phyloP scores from a whole-genome alignment of 2,329 filamentous ascomycete species.

The Cordyceps javanica region DNA sequence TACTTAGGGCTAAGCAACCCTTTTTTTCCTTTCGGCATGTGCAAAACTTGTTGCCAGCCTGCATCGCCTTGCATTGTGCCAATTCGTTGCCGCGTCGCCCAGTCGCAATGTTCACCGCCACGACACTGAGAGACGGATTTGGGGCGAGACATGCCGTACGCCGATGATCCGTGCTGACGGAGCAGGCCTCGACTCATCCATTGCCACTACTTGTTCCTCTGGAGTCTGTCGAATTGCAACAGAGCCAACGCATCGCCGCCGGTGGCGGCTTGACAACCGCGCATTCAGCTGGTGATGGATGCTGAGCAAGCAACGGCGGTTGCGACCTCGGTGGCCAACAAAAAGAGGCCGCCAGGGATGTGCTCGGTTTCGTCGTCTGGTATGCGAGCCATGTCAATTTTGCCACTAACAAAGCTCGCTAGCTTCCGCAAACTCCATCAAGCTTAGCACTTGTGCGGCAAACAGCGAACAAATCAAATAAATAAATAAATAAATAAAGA shows the following conservation, averaged over 20 bases:
- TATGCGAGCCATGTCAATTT: no score
- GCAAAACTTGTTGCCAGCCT: not conserved
- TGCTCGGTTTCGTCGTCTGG: not conserved
- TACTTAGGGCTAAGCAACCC: not conserved
- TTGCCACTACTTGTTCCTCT: not conserved
- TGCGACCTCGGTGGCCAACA: no score
- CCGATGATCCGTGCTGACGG: not conserved
- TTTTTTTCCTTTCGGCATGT: not conserved
- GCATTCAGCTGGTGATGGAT: not conserved
- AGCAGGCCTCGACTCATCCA: not conserved
- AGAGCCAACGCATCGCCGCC: not conserved
- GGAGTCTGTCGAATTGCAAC: not conserved
- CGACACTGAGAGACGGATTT: not conserved
- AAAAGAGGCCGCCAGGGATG: slow-evolving; percentile 3
- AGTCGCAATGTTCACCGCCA: not conserved
- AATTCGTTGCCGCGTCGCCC: not conserved
- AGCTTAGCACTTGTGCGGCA: no score
- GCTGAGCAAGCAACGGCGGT: not conserved
- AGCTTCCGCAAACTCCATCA: no score
- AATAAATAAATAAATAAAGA: no score
- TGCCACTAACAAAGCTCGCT: no score
- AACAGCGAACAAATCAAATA: no score
- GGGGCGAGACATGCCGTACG: not conserved
- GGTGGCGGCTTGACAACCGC: not conserved
- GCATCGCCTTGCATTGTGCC: not conserved